phyloP scores from a whole-genome alignment of 352 stramenopile genomes.

The Halophytophthora batemanensis region DNA sequence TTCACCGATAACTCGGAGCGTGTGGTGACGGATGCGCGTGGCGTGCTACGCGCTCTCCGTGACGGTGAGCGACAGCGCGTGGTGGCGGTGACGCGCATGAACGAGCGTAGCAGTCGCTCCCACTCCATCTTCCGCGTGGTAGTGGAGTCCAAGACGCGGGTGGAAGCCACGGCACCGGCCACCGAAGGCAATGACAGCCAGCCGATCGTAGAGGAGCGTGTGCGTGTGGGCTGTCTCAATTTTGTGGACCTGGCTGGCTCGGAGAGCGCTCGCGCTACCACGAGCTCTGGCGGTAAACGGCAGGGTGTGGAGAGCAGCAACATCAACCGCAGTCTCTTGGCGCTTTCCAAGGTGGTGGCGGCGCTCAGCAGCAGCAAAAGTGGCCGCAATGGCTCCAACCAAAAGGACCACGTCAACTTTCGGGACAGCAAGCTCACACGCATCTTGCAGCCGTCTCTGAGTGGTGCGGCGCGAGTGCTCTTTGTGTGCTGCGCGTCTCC shows the following conservation, averaged over 20 bases:
- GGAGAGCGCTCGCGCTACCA: slow-evolving; percentile 87
- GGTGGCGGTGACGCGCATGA: slow-evolving; percentile 48
- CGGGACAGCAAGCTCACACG: slow-evolving; percentile 93
- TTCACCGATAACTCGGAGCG: slow-evolving; percentile 51
- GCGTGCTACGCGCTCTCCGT: slow-evolving; percentile 34
- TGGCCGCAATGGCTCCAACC: slow-evolving; percentile 29
- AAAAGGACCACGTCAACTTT: slow-evolving; percentile 86
- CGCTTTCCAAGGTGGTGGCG: slow-evolving; percentile 84
- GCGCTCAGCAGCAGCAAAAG: slow-evolving; percentile 83
- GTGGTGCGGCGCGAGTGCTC: slow-evolving; percentile 75
- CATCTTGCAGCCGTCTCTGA: slow-evolving; percentile 87
- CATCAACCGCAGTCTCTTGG: slow-evolving; percentile 75
- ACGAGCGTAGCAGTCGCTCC: slow-evolving; percentile 52
- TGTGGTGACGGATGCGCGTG: slow-evolving; percentile 33
- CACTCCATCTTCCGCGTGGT: slow-evolving; percentile 49
- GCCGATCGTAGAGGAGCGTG: slow-evolving; percentile 12
- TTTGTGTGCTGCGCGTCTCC: slow-evolving; percentile 87
- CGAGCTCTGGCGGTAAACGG: slow-evolving; percentile 45
- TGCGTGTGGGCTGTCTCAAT: slow-evolving; percentile 67
- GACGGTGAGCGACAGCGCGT: slow-evolving; percentile 42
- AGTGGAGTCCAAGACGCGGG: slow-evolving; percentile 34
- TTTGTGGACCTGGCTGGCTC: slow-evolving; percentile 92
- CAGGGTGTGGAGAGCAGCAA: slow-evolving; percentile 46
- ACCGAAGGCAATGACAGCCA: slow-evolving; percentile 6
- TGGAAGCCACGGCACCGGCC: slow-evolving; percentile 9